phyloP scores from a whole-genome alignment of 257 asterid genomes.

The Solanum chilense region DNA sequence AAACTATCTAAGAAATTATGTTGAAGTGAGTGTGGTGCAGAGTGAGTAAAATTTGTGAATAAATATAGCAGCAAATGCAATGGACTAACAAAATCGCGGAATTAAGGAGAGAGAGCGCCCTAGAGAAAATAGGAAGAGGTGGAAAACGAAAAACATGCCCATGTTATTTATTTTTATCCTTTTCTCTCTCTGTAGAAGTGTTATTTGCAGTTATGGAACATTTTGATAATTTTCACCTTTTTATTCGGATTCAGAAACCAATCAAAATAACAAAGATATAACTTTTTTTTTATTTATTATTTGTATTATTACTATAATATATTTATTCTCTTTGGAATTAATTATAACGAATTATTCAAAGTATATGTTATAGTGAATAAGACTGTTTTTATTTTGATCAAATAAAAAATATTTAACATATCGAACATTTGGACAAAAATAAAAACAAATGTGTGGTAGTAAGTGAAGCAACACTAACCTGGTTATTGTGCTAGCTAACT shows the following conservation, averaged over 20 bases:
- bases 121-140: not conserved
- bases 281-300: not conserved
- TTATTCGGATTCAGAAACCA: constrained; percentile 34
- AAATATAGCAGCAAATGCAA: not conserved
- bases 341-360: no score
- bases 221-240: constrained; percentile 18
- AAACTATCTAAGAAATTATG: no score
- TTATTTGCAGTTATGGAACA: not conserved
- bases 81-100: not conserved
- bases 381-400: no score
- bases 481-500: not conserved
- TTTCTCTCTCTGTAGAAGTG: not conserved
- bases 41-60: not conserved
- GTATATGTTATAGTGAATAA: no score
- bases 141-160: not conserved
- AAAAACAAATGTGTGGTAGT: no score
- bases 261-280: no score
- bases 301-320: not conserved
- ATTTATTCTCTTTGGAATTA: constrained; percentile 22
- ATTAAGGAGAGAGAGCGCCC: not conserved
- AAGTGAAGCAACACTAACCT: not conserved
- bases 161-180: not conserved
- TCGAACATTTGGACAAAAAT: no score
- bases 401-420: no score
- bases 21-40: not conserved